Base-by-base conservation (phyloP, 148 eudicot genomes). In the Nepenthes gracilis region DNA sequence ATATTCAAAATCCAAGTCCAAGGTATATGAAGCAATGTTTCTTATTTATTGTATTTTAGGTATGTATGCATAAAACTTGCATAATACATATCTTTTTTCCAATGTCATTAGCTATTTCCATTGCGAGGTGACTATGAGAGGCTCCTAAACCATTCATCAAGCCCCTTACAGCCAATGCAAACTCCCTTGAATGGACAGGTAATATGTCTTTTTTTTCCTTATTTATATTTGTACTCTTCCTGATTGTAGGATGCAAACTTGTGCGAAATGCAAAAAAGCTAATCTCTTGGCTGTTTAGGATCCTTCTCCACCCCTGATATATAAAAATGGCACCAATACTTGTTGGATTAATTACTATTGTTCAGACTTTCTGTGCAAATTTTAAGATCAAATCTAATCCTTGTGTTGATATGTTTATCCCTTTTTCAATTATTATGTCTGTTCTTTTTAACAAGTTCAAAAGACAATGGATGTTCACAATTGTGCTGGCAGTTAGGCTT, bases 171-270 rank as follows among this genome's bases (percentile, higher is more conserved):
- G 69, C 83, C 75, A 55, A 64, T 69, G 63, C 82, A 66, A 63
- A 71, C 83, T 65, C 79, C 95, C 12, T 54, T 62, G 59, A 78
- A 53, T 58, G 79, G 80, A 59, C 78, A 85, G 96, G 96, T 87
- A 70, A 71, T 33, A 33, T 54, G 12, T 61, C 12, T 58, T 62
- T n/a, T 45, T 10, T 38, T 34, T 33, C 43, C 2, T 53, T 54
- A 23, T 64, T 11, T 62, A 49, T 43, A 8, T 33, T 57, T 52
- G 2, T 12, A 6, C 54, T 57, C 49, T 54, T 56, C 13, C 5
- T 35, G 54, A 61, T 51, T 35, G 53, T 65, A 23, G 14, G 54
- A 51, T 32, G 9, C 13, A 37, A n/a, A 47, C 60, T 43, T 59
- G 4, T 3, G 6, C 4, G 45, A 40, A 40, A 3, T 40, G 45